Base-by-base conservation (phyloP, 2,329 filamentous ascomycete species). In the Paracoccidioides brasiliensis region DNA sequence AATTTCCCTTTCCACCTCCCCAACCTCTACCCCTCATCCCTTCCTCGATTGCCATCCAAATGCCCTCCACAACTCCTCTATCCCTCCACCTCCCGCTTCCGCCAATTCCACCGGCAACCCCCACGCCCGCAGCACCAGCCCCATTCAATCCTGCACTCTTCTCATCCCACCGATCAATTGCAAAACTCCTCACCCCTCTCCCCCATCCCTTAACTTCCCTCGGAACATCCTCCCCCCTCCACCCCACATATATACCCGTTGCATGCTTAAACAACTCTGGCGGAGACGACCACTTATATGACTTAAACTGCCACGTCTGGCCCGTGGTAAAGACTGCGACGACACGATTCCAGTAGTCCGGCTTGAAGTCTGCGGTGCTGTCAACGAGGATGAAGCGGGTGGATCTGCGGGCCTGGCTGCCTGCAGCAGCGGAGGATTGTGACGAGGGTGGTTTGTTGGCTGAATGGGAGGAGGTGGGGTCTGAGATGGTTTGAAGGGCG, bases 251-350 rank as follows among this genome's bases (percentile, higher is more conserved):
- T 52, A 98, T 76, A 55, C 93, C 93, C 12, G 89, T 78, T 2
- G 89, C 87, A 66, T 96, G 88, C 62, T 83, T 82, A 75, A 98
- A 98, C 52, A 98, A 78, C 66, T 97, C 93, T 12, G 83, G 80
- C 0, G 93, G 88, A 55, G 86, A 85, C 62, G 85, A 85, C 89
- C 93, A 98, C 72, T 95, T 95, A 80, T 98, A 98, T 62, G 83
- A 87, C 74, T 96, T 95, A 75, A 98, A 98, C 73, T 98, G 93
- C 93, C 93, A 98, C 8, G 86, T 84, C 74, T 98, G 93, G 38
- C 93, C 93, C 0, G 93, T 98, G 0, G 93, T 98, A 74, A 98
- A 97, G 56, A 98, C 90, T 10, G 88, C 93, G 1, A 96, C 93
- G 5, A 98, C 86, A 53, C 90, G 84, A 65, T 85, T 85, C 93